Base-by-base conservation (phyloP, 805 yeast genomes). In the Ogataea nitratoaversa region DNA sequence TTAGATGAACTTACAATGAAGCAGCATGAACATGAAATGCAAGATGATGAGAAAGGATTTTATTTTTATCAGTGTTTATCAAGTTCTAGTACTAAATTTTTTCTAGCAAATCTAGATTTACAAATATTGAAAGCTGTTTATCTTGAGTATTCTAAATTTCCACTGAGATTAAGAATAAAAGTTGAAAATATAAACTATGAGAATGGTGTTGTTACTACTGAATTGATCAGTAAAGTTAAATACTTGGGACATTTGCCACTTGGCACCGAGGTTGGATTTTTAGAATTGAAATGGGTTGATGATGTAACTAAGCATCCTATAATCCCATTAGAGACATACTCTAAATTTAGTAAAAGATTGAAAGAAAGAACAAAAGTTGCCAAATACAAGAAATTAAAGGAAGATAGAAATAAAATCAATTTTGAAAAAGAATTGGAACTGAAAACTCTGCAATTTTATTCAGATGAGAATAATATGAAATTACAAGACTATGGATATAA, bases 201-300 rank as follows among this genome's bases (percentile, higher is more conserved):
- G 28, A 75, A 75, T 19, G 48, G 52, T 13, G 52, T 57, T 18
- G 68, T 83, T 17, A 74, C 82, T 0, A 80, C 76, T 13, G 78
- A 77, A 3, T 48, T 83, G 53, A 52, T 76, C 2, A 73, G 75
- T 37, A 77, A 80, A 48, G 72, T 72, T 57, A 90, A 88, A 59
- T 88, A 84, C 58, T 63, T 93, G 41, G 72, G 84, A 1, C 91
- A 91, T 60, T 62, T 89, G 18, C 97, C 99, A 0, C 58, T 77
- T 22, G 97, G 97, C 2, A 83, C 96, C 0, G 84, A 83, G 38
- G 60, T 91, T 32, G 95, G 89, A 9, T 79, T 86, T 47, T 57
- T 93, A 40, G 98, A 93, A 52, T 74, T 96, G 37, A 82, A 87
- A 56, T 91, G 98, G 98, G 37, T 52, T 14, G 60, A 52, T 30